These are phyloP conservation scores for Phytopythium cucurbitacearum DNA, from an alignment of 352 stramenopile genomes.

Conservation along the genomic window DNA sequence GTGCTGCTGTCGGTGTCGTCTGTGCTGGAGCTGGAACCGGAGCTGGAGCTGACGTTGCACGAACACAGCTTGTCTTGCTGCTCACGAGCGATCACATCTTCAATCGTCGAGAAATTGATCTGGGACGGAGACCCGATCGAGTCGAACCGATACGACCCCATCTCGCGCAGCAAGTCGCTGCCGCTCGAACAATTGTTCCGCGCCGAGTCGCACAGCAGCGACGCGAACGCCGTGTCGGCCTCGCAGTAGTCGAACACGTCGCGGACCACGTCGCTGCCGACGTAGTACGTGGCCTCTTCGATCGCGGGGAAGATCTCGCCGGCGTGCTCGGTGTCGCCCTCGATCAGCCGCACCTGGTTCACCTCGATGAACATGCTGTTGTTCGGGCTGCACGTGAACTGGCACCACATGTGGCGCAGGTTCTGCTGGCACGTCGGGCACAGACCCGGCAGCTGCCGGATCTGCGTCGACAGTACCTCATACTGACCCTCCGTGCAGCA, in stretches of 20 bases:
- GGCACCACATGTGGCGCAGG: slow-evolving; percentile 74
- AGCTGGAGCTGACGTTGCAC: slow-evolving; percentile 12
- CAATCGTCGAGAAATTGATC: slow-evolving; percentile 68
- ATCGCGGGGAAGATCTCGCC: slow-evolving; percentile 60
- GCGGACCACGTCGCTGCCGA: slow-evolving; percentile 56
- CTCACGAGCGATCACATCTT: slow-evolving; percentile 26
- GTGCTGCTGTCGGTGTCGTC: slow-evolving; percentile 7
- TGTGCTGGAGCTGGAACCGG: slow-evolving; percentile 2
- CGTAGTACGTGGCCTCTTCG: slow-evolving; percentile 65
- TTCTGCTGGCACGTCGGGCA: slow-evolving; percentile 75
- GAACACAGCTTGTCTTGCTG: slow-evolving; percentile 49
- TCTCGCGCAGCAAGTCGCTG: slow-evolving; percentile 44
- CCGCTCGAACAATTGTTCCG: slow-evolving; percentile 54
- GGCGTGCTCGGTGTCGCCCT: slow-evolving; percentile 37
- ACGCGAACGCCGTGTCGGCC: slow-evolving; percentile 40
- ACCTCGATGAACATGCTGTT: slow-evolving; percentile 78
- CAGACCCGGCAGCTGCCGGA: slow-evolving; percentile 49
- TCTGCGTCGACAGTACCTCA: slow-evolving; percentile 44
- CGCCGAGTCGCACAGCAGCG: slow-evolving; percentile 37
- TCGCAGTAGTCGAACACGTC: slow-evolving; percentile 76
- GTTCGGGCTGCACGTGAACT: slow-evolving; percentile 74
- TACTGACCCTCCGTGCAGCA: slow-evolving; percentile 84
- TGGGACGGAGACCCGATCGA: slow-evolving; percentile 59
- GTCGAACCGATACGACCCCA: slow-evolving; percentile 66
- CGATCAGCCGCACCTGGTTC: slow-evolving; percentile 56